Evolutionary conservation across 495 filamentous ascomycete species (phyloP), one percentile per base, ranked within the genome.

Genomic region (Endocarpon pusillum): DNA sequence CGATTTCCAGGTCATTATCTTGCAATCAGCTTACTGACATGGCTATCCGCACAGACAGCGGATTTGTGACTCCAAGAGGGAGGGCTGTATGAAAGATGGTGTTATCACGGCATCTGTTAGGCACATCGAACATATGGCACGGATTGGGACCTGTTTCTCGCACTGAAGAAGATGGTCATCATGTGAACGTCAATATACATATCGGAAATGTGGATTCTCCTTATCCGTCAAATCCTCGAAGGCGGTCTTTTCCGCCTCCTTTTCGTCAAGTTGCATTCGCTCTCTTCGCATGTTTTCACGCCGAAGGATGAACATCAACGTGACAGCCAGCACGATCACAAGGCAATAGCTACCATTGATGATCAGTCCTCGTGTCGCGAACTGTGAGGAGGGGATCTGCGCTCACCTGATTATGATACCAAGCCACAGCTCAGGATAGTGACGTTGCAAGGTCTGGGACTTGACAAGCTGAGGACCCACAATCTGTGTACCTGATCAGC

Each of bases 191-290:
- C 51, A 79, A n/a, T 78, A 53, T 3, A 74, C 71, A 42, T 83
- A 85, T 49, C 66, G 55, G 43, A 85, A 87, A 42, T 75, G 77
- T 2, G 67, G 64, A 43, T 85, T 85, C 52, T 85, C 60, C 50
- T 66, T 71, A 44, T 85, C 81, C 2, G 81, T 85, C 40, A 85
- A 55, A 52, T 83, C 78, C 37, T 66, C 56, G 25, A 82, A 83
- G 0, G 75, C 78, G 21, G 75, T 45, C 41, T 67, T 67, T 39
- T 75, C 73, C 41, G 69, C 55, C 39, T 75, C 70, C 7, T 54
- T 45, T 36, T 81, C 74, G 43, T 78, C 66, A 16, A 73, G 44
- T 1, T 61, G 54, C 24, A 69, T 21, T 2, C 36, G 23, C 5
- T 53, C 58, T 11, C 66, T 53, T 25, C 57, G 53, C 35, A 48